Conservation (phyloP, 768 basidiomycete species). For the Ramaria rubella region DNA sequence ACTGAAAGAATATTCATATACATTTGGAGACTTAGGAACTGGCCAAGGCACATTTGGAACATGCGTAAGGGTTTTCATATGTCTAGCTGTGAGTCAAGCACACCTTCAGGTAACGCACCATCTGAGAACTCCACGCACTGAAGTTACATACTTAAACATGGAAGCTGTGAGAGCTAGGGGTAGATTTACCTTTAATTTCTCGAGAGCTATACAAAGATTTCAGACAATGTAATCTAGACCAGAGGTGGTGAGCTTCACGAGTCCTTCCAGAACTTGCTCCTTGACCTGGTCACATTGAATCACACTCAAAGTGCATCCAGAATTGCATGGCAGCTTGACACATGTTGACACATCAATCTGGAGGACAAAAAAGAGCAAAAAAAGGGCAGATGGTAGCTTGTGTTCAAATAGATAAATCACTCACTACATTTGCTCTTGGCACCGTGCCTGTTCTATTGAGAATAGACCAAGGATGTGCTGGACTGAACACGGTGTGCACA, state of each 20-base stretch:
- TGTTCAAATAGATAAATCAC: too few relatives aligned
- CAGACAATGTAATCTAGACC: not conserved
- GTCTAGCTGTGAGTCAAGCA: slow-evolving; percentile 4
- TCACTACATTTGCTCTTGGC: too few relatives aligned
- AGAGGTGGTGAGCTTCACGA: not conserved
- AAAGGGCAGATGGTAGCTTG: too few relatives aligned
- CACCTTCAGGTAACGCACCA: slow-evolving; percentile 3
- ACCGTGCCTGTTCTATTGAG: too few relatives aligned
- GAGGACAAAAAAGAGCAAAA: too few relatives aligned
- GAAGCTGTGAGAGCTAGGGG: not conserved
- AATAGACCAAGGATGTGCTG: too few relatives aligned
- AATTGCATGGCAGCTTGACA: slow-evolving; percentile 7
- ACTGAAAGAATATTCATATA: not conserved
- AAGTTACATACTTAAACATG: not conserved
- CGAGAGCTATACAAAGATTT: not conserved
- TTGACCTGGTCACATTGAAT: not conserved
- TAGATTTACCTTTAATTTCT: slow-evolving; percentile 4
- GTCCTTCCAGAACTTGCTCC: not conserved
- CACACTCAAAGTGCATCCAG: not conserved
- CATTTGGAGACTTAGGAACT: not conserved
- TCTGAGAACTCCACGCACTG: slow-evolving; percentile 3
- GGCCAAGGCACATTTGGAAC: not conserved
- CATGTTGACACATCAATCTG: not conserved
- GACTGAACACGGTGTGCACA: too few relatives aligned
- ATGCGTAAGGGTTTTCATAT: not conserved